phyloP scores from a whole-genome alignment of 441 rosid species.

The Raphanus hybrid region DNA sequence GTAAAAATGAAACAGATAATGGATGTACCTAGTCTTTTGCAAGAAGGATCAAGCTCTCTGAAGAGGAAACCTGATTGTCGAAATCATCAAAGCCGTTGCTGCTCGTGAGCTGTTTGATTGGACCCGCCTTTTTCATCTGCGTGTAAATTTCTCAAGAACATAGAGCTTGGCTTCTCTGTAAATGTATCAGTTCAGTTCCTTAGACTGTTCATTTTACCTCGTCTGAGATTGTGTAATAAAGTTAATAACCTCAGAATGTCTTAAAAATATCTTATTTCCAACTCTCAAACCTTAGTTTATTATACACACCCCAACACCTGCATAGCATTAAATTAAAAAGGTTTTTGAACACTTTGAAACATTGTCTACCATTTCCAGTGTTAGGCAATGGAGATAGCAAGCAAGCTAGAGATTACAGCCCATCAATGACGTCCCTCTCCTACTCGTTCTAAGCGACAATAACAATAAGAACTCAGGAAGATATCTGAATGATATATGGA shows the following conservation, averaged over 20 bases:
- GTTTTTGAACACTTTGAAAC: conserved; percentile 30
- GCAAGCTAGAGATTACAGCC: conserved; percentile 25
- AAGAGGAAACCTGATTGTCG: conserved; percentile 68
- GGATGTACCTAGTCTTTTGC: conserved; percentile 72
- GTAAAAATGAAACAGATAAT: too few relatives aligned
- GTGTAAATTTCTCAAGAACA: conserved; percentile 28
- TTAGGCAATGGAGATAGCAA: conserved; percentile 25
- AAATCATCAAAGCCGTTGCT: conserved; percentile 51
- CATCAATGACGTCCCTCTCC: conserved; percentile 24
- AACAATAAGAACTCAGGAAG: too few relatives aligned
- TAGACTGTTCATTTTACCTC: conserved; percentile 30
- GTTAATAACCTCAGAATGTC: conserved; percentile 1
- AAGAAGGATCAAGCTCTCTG: conserved; percentile 74
- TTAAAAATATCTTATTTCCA: too few relatives aligned
- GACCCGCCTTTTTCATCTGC: not conserved
- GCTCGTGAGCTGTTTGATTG: conserved; percentile 20
- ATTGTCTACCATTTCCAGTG: not conserved
- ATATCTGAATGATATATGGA: conserved; percentile 2
- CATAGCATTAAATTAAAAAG: conserved; percentile 12
- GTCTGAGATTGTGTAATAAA: conserved; percentile 26
- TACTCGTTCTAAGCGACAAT: conserved; percentile 15
- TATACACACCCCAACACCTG: conserved; percentile 31
- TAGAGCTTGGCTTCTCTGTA: conserved; percentile 36
- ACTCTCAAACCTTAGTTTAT: not conserved
- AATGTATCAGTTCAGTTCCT: conserved; percentile 16